Evolutionary conservation across 2,329 filamentous ascomycete genomes (phyloP).

Genomic region (Cercospora sesami): DNA sequence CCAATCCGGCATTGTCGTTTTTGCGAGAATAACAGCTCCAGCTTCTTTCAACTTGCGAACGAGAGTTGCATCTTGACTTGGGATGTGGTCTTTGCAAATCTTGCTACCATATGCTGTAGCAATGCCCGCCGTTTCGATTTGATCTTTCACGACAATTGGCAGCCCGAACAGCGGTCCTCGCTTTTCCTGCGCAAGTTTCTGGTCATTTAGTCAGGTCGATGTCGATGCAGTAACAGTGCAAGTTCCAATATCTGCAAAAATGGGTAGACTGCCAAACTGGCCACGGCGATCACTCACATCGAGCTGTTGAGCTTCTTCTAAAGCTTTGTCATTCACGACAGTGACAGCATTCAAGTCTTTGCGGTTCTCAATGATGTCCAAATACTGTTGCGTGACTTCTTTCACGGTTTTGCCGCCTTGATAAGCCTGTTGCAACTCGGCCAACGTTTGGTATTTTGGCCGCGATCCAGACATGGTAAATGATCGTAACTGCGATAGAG

Average conservation of each 20-base stretch:
- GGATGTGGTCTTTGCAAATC: constrained; percentile 25
- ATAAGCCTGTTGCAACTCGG: constrained; percentile 25
- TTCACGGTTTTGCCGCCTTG: constrained; percentile 21
- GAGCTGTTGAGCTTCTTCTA: constrained; percentile 25
- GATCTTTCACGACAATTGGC: constrained; percentile 32
- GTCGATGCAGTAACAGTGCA: background rate
- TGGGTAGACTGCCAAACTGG: background rate
- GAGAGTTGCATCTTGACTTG: constrained; percentile 26
- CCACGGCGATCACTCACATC: constrained; percentile 17
- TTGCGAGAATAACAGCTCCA: constrained; percentile 31
- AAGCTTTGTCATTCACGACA: constrained; percentile 22
- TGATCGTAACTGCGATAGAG: background rate
- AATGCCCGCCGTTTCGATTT: constrained; percentile 31
- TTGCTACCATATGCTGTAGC: constrained; percentile 28
- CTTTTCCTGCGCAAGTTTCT: constrained; percentile 18
- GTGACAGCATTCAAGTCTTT: constrained; percentile 32
- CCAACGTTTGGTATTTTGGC: constrained; percentile 18
- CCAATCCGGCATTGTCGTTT: constrained; percentile 31
- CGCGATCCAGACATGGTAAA: constrained; percentile 10
- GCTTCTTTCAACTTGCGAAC: constrained; percentile 28
- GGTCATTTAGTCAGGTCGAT: background rate
- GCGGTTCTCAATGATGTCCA: constrained; percentile 23
- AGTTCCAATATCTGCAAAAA: background rate
- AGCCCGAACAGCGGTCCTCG: constrained; percentile 29
- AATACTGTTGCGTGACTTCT: constrained; percentile 23